Percentiles rank a stretch among this genome's conserved stretches.
phyloP scores from a whole-genome alignment of 352 stramenopile species.

The Labyrinthula sp. region DNA sequence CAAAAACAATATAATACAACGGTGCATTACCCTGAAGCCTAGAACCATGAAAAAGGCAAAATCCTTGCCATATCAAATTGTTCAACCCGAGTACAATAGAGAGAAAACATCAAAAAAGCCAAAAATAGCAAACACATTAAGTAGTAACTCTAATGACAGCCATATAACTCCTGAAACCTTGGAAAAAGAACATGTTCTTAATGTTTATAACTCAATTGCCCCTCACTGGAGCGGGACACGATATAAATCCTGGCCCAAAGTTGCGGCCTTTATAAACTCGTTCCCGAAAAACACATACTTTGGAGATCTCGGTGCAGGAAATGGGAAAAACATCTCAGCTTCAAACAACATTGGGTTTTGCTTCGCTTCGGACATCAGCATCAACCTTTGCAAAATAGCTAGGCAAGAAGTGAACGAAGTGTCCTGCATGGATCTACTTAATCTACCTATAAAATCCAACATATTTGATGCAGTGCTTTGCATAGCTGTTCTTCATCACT shows the following conservation, averaged over 20 bases:
- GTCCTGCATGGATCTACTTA: slow-evolving; percentile 46
- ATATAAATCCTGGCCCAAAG: slow-evolving; percentile 45
- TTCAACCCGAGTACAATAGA: no score
- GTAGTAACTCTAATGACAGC: no score
- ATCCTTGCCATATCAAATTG: no score
- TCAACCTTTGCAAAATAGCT: slow-evolving; percentile 37
- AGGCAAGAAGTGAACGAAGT: slow-evolving; percentile 31
- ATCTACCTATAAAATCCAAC: slow-evolving; percentile 42
- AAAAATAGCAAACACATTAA: no score
- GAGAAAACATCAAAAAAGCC: no score
- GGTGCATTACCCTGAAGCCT: no score
- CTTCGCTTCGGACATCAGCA: slow-evolving; percentile 35
- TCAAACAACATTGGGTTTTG: slow-evolving; percentile 40
- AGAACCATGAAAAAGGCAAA: no score
- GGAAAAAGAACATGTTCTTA: slow-evolving; percentile 38
- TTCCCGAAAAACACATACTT: slow-evolving; percentile 44
- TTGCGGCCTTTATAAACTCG: slow-evolving; percentile 42
- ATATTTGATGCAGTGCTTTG: slow-evolving; percentile 56
- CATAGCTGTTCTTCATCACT: slow-evolving; percentile 65
- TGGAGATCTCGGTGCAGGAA: slow-evolving; percentile 55
- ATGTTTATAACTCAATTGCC: slow-evolving; percentile 58
- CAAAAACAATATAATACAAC: no score
- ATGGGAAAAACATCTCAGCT: slow-evolving; percentile 53
- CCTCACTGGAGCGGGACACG: slow-evolving; percentile 54
- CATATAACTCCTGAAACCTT: no score